A percentile compares a stretch with the other conserved stretches of the same genome.
Evolutionary conservation across 331 rosid species (phyloP).

Genomic region (Malus hybrid): DNA sequence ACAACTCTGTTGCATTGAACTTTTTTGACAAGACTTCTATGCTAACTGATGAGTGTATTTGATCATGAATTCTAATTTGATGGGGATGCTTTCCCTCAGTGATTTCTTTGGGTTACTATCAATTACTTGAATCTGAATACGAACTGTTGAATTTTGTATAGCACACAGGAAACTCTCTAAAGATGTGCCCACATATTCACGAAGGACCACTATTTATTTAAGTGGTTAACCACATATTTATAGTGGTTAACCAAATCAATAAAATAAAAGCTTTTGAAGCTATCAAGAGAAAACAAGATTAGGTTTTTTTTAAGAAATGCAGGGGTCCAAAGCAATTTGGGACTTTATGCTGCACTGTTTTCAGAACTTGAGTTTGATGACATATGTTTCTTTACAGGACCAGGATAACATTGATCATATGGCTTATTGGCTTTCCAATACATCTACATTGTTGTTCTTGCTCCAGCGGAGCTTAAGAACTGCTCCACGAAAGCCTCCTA

Average conservation of each 20-base stretch:
- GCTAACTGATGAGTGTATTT: background rate
- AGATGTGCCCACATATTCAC: background rate
- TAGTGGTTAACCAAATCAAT: background rate
- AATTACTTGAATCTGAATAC: background rate
- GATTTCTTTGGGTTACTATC: background rate
- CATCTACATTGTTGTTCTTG: slow-evolving; percentile 67
- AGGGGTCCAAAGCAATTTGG: background rate
- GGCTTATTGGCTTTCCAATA: slow-evolving; percentile 94
- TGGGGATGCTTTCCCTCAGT: background rate
- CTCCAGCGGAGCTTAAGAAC: slow-evolving; percentile 70
- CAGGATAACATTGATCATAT: slow-evolving; percentile 58
- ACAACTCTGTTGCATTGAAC: background rate
- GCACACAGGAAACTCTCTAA: background rate
- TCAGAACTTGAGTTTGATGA: background rate
- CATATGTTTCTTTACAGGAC: slow-evolving; percentile 40
- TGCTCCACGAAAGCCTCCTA: slow-evolving; percentile 75
- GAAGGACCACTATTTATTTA: background rate
- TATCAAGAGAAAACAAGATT: background rate
- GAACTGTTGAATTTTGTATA: background rate
- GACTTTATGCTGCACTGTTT: background rate
- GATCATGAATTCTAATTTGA: background rate
- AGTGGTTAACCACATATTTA: too few relatives aligned
- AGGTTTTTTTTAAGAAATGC: background rate
- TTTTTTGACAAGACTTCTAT: background rate
- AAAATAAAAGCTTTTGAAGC: background rate